A percentile compares a stretch with the other conserved stretches of the same genome.
These are phyloP conservation scores for Ophiostoma piceae DNA, from an alignment of 2,329 filamentous ascomycete species.

Conservation along the genomic window DNA sequence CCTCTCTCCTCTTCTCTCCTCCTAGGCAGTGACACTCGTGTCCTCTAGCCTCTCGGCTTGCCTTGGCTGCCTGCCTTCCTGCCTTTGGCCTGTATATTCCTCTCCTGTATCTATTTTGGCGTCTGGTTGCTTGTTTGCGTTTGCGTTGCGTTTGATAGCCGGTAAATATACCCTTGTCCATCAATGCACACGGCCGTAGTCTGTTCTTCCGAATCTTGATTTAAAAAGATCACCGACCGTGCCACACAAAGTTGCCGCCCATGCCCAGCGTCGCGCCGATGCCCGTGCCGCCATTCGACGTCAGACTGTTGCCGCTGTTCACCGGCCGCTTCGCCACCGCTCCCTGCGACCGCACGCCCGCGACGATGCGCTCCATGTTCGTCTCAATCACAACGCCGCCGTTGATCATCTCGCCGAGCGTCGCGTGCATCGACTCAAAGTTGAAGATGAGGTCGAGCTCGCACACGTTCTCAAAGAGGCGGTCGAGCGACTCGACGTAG, in stretches of 20 bases:
- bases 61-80: neutral
- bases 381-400: slow-evolving; percentile 94
- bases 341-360: slow-evolving; percentile 73
- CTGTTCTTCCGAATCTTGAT: neutral
- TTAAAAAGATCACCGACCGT: slow-evolving; percentile 31
- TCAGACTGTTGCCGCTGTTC: slow-evolving; percentile 53
- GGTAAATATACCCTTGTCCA: slow-evolving; percentile 5
- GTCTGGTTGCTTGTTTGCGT: neutral
- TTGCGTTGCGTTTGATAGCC: too few relatives aligned
- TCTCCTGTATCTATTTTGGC: neutral
- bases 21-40: too few relatives aligned
- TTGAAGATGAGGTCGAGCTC: slow-evolving; percentile 98
- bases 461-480: slow-evolving; percentile 96
- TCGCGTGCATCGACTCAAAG: slow-evolving; percentile 91
- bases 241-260: slow-evolving; percentile 56
- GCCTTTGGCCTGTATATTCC: neutral
- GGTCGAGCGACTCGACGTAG: slow-evolving; percentile 91
- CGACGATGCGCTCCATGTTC: slow-evolving; percentile 78
- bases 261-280: slow-evolving; percentile 50
- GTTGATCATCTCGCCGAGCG: slow-evolving; percentile 88
- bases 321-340: slow-evolving; percentile 73
- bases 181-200: neutral
- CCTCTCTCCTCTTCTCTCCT: neutral
- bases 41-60: neutral
- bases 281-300: slow-evolving; percentile 34